Evolutionary conservation across 1,284 basidiomycete genomes (phyloP), one percentile per base, ranked within the genome.

Genomic region (Tetrapyrgos nigripes): DNA sequence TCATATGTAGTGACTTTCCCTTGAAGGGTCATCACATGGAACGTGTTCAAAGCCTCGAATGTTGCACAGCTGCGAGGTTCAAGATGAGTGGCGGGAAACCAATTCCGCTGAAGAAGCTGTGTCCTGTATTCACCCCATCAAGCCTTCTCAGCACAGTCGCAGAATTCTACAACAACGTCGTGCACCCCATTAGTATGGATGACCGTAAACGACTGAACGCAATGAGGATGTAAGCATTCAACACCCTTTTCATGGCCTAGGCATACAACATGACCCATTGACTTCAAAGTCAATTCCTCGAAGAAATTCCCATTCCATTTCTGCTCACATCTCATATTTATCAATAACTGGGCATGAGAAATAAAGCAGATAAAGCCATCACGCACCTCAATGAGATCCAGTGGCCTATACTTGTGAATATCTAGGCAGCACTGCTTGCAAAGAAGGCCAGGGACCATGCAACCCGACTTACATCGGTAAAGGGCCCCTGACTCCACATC

Each of bases 301-400:
- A 50, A 50, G 33, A 33, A 50, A 4, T 4, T 23, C 17, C 49
- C 49, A n/a, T 50, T 50, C 49, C 49, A 50, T 31, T 50, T 28
- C 49, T 50, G 33, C 4, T 5, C 10, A 29, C 33, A 31, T 29
- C 24, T 50, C 29, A 19, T 19, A 50, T 4, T 19, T 29, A 31
- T n/a, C 27, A 19, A 28, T 19, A 14, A n/a, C 24, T n/a, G 13
- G 14, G 11, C 11, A 23, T 28, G 33, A 50, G 21, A 23, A 28
- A 49, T 6, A 49, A 14, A 33, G 1, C 29, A 45, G 21, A 14
- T 49, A 23, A 24, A 31, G n/a, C 4, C 19, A 33, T 17, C 8
- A 49, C 47, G 9, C 49, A 50, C 49, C 49, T 50, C 49, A 4
- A 50, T 23, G 28, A 50, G 13, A 31, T 50, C 49, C 28, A 50